phyloP scores from a whole-genome alignment of 2,329 filamentous ascomycete species.

The Lasiodiplodia hormozganensis region DNA sequence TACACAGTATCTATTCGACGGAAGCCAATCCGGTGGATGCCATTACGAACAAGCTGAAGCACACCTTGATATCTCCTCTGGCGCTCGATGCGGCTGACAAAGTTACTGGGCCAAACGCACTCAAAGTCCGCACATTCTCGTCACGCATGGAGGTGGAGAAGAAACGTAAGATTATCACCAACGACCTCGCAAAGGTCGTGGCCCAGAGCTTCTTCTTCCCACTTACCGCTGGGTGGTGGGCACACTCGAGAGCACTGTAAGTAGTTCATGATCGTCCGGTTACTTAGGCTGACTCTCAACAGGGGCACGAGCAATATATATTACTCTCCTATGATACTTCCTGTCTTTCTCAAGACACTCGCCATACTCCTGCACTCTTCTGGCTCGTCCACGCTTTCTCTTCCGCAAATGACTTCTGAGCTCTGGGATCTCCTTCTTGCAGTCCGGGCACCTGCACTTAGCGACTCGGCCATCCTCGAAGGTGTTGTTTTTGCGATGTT shows the following conservation, averaged over 20 bases:
- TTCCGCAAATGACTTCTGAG: slow-evolving; percentile 83
- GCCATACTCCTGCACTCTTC: slow-evolving; percentile 82
- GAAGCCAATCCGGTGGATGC: slow-evolving; percentile 67
- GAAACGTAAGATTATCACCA: slow-evolving; percentile 66
- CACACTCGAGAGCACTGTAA: slow-evolving; percentile 62
- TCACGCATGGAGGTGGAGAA: slow-evolving; percentile 74
- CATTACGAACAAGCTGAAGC: slow-evolving; percentile 72
- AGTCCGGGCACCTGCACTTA: slow-evolving; percentile 56
- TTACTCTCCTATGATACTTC: slow-evolving; percentile 76
- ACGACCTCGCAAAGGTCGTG: slow-evolving; percentile 79
- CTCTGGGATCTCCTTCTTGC: slow-evolving; percentile 82
- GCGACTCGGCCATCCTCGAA: slow-evolving; percentile 71
- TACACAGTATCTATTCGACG: slow-evolving; percentile 73
- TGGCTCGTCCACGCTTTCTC: slow-evolving; percentile 76
- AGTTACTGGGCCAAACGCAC: slow-evolving; percentile 76
- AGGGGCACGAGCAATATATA: slow-evolving; percentile 57
- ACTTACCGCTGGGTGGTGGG: slow-evolving; percentile 79
- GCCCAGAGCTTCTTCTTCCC: slow-evolving; percentile 84
- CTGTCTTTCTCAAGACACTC: slow-evolving; percentile 84
- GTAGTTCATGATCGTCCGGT: slow-evolving; percentile 30
- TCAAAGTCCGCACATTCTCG: slow-evolving; percentile 91
- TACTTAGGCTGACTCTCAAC: slow-evolving; percentile 16
- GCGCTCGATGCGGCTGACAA: slow-evolving; percentile 83
- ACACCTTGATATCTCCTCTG: slow-evolving; percentile 78
- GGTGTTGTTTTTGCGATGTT: slow-evolving; percentile 81